phyloP scores from a whole-genome alignment of 352 stramenopile genomes.

The Phytophthora macrochlamydospora region DNA sequence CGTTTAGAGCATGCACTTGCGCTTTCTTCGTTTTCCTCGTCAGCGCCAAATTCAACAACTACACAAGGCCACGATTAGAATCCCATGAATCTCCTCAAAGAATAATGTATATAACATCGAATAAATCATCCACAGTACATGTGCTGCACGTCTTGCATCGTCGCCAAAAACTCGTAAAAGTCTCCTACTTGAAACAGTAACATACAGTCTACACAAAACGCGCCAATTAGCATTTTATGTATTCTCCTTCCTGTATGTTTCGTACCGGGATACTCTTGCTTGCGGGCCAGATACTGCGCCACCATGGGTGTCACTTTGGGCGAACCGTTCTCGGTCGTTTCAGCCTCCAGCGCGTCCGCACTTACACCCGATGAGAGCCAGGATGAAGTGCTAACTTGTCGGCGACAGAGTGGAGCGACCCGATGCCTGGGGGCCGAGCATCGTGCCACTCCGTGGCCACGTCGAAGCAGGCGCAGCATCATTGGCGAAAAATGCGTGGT shows the following conservation, averaged over 20 bases:
- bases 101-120: background rate
- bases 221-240: background rate
- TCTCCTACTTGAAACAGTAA: conserved; percentile 85
- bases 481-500: too few species aligned
- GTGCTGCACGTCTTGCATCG: conserved; percentile 68
- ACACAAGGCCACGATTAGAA: background rate
- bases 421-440: background rate
- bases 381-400: conserved; percentile 11
- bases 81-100: background rate
- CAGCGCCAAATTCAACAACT: conserved; percentile 76
- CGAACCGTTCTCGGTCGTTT: conserved; percentile 8
- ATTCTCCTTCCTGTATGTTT: background rate
- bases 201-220: conserved; percentile 31
- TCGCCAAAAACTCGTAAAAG: conserved; percentile 87
- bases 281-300: conserved; percentile 72
- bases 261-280: conserved; percentile 75
- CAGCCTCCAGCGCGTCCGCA: background rate
- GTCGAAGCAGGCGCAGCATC: too few species aligned
- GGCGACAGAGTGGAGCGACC: background rate
- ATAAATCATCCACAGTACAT: conserved; percentile 35
- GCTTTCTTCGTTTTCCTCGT: conserved; percentile 71
- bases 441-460: too few species aligned
- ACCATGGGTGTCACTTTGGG: conserved; percentile 65
- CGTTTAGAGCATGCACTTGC: conserved; percentile 51
- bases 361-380: conserved; percentile 21